These are phyloP conservation scores for Sisymbrium irio DNA, from an alignment of 345 rosid genomes.

Conservation along the genomic window DNA sequence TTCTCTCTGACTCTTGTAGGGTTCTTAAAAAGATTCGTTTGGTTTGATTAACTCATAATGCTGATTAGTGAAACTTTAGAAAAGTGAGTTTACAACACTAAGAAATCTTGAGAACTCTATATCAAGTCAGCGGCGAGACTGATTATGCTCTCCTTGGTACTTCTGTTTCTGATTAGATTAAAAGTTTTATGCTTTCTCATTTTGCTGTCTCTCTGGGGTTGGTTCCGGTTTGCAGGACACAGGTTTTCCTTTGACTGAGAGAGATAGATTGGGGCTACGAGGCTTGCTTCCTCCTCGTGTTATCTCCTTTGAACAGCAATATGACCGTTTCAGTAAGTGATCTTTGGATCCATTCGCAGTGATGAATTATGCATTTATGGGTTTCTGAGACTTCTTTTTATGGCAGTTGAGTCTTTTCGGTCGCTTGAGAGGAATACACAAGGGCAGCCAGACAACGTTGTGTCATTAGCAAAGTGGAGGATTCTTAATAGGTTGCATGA, in stretches of 20 bases:
- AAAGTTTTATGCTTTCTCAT: background rate
- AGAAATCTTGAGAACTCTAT: background rate
- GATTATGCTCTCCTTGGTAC: background rate
- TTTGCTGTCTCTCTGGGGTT: background rate
- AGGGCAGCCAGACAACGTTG: conserved; percentile 58
- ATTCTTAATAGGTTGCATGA: conserved; percentile 94
- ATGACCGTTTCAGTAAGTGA: conserved; percentile 88
- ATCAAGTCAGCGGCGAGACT: background rate
- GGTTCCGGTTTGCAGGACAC: conserved; percentile 62
- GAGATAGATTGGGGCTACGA: conserved; percentile 90
- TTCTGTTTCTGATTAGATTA: background rate
- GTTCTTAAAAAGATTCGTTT: conserved; percentile 6
- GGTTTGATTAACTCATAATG: background rate
- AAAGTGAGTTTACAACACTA: background rate
- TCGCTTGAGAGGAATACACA: conserved; percentile 81
- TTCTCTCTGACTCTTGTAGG: too few relatives aligned
- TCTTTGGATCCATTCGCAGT: background rate
- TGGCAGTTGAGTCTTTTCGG: conserved; percentile 81
- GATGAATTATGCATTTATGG: background rate
- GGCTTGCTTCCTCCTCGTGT: conserved; percentile 98
- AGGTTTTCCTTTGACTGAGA: conserved; percentile 90
- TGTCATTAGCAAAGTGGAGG: conserved; percentile 95
- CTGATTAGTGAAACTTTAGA: background rate
- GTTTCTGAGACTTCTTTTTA: conserved; percentile 28
- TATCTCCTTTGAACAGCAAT: conserved; percentile 82